phyloP scores from a whole-genome alignment of 2,329 filamentous ascomycete species.

The Zymoseptoria crescenta region DNA sequence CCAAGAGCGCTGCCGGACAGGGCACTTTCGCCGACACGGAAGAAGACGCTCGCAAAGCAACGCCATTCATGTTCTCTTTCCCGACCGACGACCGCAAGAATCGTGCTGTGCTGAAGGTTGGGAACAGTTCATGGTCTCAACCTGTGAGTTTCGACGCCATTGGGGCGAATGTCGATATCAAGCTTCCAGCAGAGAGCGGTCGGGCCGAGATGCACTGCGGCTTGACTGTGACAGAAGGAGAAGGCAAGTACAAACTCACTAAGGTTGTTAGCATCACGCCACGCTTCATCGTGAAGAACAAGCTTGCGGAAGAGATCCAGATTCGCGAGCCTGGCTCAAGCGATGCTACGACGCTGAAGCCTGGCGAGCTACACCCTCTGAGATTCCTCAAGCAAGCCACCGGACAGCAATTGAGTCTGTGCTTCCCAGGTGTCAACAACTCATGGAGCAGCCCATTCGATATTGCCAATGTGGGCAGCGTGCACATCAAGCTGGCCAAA shows the following conservation, averaged over 20 bases:
- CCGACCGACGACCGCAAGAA: slow-evolving; percentile 84
- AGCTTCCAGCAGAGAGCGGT: slow-evolving; percentile 64
- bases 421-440: slow-evolving; percentile 89
- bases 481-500: slow-evolving; percentile 89
- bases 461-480: slow-evolving; percentile 86
- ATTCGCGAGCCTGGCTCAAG: slow-evolving; percentile 89
- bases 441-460: slow-evolving; percentile 98
- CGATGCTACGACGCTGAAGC: slow-evolving; percentile 67
- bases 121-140: slow-evolving; percentile 91
- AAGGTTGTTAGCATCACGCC: slow-evolving; percentile 92
- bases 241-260: slow-evolving; percentile 95
- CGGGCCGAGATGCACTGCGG: slow-evolving; percentile 83
- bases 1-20: slow-evolving; percentile 77
- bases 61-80: slow-evolving; percentile 96
- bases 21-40: slow-evolving; percentile 51
- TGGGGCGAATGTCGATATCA: slow-evolving; percentile 81
- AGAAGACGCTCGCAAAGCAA: slow-evolving; percentile 59
- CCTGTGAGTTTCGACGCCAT: slow-evolving; percentile 97
- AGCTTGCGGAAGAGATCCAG: slow-evolving; percentile 77
- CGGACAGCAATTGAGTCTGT: slow-evolving; percentile 83
- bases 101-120: slow-evolving; percentile 76
- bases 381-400: slow-evolving; percentile 79
- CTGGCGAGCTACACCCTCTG: slow-evolving; percentile 73
- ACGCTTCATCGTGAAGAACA: slow-evolving; percentile 89
- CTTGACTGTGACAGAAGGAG: slow-evolving; percentile 78